phyloP scores from a whole-genome alignment of 2,329 filamentous ascomycete species.

The Fusarium sp. region DNA sequence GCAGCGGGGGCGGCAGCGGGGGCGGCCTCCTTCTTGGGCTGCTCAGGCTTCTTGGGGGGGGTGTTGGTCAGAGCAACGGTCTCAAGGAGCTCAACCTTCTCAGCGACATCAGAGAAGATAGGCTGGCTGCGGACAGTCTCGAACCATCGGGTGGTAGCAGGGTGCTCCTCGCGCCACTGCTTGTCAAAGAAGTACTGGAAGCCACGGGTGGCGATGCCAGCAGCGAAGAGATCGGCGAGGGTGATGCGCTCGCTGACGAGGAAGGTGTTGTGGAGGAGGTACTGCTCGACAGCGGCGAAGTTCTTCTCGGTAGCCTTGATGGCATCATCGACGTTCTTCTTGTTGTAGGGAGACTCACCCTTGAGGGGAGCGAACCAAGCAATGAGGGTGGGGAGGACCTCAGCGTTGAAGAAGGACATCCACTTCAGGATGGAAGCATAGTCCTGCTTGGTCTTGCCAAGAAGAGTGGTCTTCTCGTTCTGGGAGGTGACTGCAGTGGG shows the following conservation, averaged over 20 bases:
- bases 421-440: slow-evolving; percentile 98
- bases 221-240: slow-evolving; percentile 90
- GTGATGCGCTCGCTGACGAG: slow-evolving; percentile 98
- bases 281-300: slow-evolving; percentile 80
- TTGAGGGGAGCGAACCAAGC: slow-evolving; percentile 88
- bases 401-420: slow-evolving; percentile 96
- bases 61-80: slow-evolving; percentile 78
- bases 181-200: slow-evolving; percentile 97
- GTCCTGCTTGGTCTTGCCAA: slow-evolving; percentile 99
- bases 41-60: slow-evolving; percentile 81
- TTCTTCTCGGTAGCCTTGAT: slow-evolving; percentile 75
- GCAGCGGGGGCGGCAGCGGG: slow-evolving; percentile 15
- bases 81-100: slow-evolving; percentile 82
- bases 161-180: slow-evolving; percentile 84
- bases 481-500: slow-evolving; percentile 85
- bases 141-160: slow-evolving; percentile 93
- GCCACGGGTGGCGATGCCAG: slow-evolving; percentile 82
- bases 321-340: slow-evolving; percentile 91
- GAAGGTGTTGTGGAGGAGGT: slow-evolving; percentile 94
- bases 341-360: slow-evolving; percentile 90
- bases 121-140: slow-evolving; percentile 93
- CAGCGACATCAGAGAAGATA: slow-evolving; percentile 84
- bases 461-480: slow-evolving; percentile 99
- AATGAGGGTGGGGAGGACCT: slow-evolving; percentile 79
- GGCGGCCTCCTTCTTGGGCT: slow-evolving; percentile 68